Evolutionary conservation across 1,284 basidiomycete species (phyloP).

Genomic region (Wallemia hederae): DNA sequence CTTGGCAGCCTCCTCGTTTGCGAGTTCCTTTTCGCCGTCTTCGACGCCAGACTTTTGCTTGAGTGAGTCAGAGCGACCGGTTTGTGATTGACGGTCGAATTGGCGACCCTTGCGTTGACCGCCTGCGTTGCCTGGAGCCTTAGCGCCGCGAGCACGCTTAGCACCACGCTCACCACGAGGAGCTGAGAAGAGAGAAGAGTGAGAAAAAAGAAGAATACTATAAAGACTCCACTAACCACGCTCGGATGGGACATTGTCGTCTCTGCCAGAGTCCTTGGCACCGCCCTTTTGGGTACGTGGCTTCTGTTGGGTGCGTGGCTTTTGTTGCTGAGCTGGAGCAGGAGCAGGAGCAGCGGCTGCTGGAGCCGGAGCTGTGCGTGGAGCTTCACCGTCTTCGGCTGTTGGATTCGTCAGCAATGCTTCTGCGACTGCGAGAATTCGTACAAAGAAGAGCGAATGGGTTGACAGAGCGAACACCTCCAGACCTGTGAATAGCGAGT

Average conservation of each 20-base stretch:
- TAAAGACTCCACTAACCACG: background rate
- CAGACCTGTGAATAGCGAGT: background rate
- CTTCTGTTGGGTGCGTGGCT: background rate
- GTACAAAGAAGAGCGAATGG: conserved; percentile 1
- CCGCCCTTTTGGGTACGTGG: background rate
- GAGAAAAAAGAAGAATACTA: too few relatives aligned
- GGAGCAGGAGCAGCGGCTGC: background rate
- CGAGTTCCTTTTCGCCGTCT: conserved; percentile 44
- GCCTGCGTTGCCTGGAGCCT: conserved; percentile 21
- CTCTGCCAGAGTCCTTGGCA: background rate
- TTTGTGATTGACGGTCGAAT: conserved; percentile 52
- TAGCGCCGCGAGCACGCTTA: conserved; percentile 6
- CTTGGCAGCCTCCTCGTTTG: conserved; percentile 38
- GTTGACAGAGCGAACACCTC: conserved; percentile 1
- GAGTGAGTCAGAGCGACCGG: conserved; percentile 52
- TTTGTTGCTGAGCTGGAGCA: background rate
- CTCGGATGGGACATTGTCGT: background rate
- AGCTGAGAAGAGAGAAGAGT: background rate
- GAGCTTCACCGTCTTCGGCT: background rate
- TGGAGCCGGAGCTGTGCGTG: background rate
- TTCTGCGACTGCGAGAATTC: background rate
- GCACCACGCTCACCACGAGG: conserved; percentile 1
- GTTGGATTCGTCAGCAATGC: background rate
- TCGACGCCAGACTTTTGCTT: conserved; percentile 74
- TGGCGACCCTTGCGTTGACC: conserved; percentile 33